Evolutionary conservation across 768 basidiomycete genomes (phyloP).

Genomic region (Solioccasus polychromus): DNA sequence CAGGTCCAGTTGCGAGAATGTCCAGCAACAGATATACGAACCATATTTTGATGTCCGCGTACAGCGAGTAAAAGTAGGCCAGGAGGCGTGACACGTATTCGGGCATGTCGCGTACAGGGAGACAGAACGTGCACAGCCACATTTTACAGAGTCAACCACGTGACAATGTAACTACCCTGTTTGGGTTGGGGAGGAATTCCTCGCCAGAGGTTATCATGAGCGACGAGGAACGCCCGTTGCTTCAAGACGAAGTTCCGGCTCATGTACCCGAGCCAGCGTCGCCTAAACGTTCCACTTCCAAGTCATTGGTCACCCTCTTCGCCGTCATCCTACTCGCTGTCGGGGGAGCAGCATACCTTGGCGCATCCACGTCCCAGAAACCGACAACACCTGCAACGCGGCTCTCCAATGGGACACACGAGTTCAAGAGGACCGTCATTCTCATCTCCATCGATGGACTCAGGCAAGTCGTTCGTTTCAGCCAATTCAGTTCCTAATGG

Average conservation of each 20-base stretch:
- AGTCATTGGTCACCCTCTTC: constrained; percentile 10
- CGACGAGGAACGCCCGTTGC: constrained; percentile 29
- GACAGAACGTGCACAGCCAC: constrained; percentile 30
- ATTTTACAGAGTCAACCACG: constrained; percentile 1
- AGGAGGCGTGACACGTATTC: constrained; percentile 7
- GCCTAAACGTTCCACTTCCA: background rate
- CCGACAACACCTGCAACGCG: constrained; percentile 24
- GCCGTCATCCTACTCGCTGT: constrained; percentile 14
- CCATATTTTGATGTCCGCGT: constrained; percentile 22
- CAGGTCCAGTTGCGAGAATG: constrained; percentile 76
- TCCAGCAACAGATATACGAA: constrained; percentile 48
- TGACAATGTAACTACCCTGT: background rate
- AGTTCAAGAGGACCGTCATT: constrained; percentile 76
- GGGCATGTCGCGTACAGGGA: too few relatives aligned
- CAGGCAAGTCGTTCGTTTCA: constrained; percentile 41
- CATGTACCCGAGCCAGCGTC: background rate
- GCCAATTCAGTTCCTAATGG: background rate
- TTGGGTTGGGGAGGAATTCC: too few relatives aligned
- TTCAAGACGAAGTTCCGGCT: constrained; percentile 15
- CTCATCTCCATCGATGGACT: constrained; percentile 88
- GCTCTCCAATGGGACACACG: constrained; percentile 79
- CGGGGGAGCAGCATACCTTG: constrained; percentile 12
- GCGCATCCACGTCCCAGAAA: background rate
- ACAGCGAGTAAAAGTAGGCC: constrained; percentile 7
- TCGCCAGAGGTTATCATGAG: constrained; percentile 1